Percentiles rank a stretch among this genome's conserved stretches.
Conservation (phyloP, 306 rosid genomes). For the Castanea sativa region DNA sequence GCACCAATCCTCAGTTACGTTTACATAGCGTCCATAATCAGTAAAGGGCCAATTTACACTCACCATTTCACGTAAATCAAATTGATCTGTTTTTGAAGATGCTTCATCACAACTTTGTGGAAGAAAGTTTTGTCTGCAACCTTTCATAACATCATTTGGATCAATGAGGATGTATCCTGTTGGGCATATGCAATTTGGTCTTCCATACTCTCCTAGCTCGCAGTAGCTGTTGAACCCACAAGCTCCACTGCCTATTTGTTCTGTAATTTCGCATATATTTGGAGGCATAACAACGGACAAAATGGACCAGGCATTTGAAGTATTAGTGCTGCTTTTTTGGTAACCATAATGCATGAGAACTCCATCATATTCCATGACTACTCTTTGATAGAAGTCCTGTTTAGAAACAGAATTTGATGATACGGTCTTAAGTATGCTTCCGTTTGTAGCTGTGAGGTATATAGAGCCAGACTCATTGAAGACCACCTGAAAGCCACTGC, state of each 20-base stretch:
- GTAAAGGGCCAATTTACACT: conserved; percentile 7
- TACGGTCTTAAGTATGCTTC: not conserved
- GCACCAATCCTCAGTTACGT: conserved; percentile 30
- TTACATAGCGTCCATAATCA: not conserved
- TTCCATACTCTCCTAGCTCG: not conserved
- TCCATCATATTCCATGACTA: conserved; percentile 55
- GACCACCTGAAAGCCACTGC: conserved; percentile 13
- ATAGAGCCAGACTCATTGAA: conserved; percentile 41
- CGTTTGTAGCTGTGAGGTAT: conserved; percentile 23
- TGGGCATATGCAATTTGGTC: conserved; percentile 27
- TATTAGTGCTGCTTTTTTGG: conserved; percentile 8
- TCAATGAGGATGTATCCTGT: conserved; percentile 14
- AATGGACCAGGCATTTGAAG: not conserved
- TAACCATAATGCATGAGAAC: conserved; percentile 48
- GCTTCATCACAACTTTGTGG: conserved; percentile 33
- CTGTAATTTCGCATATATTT: not conserved
- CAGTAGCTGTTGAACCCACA: conserved; percentile 3
- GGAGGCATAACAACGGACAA: not conserved
- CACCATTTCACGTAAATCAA: not conserved
- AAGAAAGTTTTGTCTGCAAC: conserved; percentile 29
- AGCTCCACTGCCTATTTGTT: not conserved
- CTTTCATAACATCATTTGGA: conserved; percentile 22
- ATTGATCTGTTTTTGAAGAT: conserved; percentile 1
- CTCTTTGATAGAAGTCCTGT: conserved; percentile 41
- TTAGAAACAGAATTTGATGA: not conserved